Base-by-base conservation (phyloP, 495 filamentous ascomycete species). In the Lineolata rhizophorae region DNA sequence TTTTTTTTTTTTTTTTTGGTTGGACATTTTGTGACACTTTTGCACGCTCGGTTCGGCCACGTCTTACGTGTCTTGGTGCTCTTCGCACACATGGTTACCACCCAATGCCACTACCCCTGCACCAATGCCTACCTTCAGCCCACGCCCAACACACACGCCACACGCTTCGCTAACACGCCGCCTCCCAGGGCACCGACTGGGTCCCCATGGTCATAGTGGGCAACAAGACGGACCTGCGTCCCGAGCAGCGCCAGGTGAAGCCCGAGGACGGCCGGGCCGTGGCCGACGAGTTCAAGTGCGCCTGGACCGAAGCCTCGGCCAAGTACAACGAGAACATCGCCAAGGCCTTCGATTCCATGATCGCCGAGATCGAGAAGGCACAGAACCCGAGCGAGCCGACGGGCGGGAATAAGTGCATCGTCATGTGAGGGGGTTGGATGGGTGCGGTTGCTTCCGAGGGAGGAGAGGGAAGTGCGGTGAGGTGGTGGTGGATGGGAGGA, bases 151-250 rank as follows among this genome's bases (percentile, higher is more conserved):
- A n/a, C n/a, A n/a, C n/a, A n/a, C n/a, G n/a, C n/a, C n/a, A n/a
- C n/a, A n/a, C n/a, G n/a, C n/a, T n/a, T n/a, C n/a, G n/a, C n/a
- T n/a, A n/a, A n/a, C n/a, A n/a, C n/a, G n/a, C n/a, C n/a, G n/a
- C n/a, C n/a, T n/a, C 13, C 12, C 35, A 97, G 87, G 87, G 90
- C 44, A 73, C 81, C 26, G 83, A 93, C 35, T 75, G 68, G 57
- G 82, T 91, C 35, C 90, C 87, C 10, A 70, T 95, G 42, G 77
- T 87, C 38, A 70, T 99, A 30, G 85, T 99, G 14, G 87, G 81
- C 39, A 99, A 99, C 58, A 99, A 99, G 60, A 79, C 70, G 42
- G 87, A 99, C 52, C 65, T 99, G 28, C 78, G 84, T 34, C 64
- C 75, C 15, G 84, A 93, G 49, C 85, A 93, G 50, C 75, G 85